phyloP scores from a whole-genome alignment of 2,329 filamentous ascomycete genomes.

The Penicillium rolfsii region DNA sequence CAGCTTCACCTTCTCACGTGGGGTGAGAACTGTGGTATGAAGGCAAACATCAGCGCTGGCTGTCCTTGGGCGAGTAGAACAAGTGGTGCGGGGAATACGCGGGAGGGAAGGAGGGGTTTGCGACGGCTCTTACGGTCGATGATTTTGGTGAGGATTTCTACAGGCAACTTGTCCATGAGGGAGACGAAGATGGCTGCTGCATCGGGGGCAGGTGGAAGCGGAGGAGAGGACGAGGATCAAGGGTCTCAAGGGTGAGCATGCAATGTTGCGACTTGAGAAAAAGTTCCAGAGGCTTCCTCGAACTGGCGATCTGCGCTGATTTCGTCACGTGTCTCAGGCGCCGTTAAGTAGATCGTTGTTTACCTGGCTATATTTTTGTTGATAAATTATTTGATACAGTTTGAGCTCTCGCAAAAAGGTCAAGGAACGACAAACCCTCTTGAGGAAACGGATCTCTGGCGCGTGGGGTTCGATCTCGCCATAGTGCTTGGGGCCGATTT shows the following conservation, averaged over 20 bases:
- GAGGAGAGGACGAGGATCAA: constrained; percentile 5
- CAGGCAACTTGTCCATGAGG: constrained; percentile 60
- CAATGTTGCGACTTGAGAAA: constrained; percentile 16
- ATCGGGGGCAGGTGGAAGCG: constrained; percentile 31
- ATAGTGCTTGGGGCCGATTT: neutral
- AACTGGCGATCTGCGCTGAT: constrained; percentile 27
- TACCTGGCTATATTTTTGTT: neutral
- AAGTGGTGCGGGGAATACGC: constrained; percentile 27
- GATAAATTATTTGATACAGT: neutral
- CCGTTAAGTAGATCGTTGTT: neutral
- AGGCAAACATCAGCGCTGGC: constrained; percentile 27
- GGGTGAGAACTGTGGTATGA: constrained; percentile 59
- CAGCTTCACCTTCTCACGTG: constrained; percentile 65
- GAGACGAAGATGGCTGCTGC: constrained; percentile 24
- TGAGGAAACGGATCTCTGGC: neutral
- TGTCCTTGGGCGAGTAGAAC: constrained; percentile 15
- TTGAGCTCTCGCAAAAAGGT: neutral
- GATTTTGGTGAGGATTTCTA: constrained; percentile 67
- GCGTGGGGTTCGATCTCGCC: neutral
- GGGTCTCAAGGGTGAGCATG: constrained; percentile 14
- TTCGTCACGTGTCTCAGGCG: constrained; percentile 26
- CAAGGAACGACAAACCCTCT: neutral
- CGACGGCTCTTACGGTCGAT: constrained; percentile 58
- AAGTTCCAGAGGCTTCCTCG: constrained; percentile 18
- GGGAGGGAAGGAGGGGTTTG: constrained; percentile 19